These are phyloP conservation scores for Fistulifera solaris DNA, from an alignment of 108 stramenopile species.

Conservation along the genomic window DNA sequence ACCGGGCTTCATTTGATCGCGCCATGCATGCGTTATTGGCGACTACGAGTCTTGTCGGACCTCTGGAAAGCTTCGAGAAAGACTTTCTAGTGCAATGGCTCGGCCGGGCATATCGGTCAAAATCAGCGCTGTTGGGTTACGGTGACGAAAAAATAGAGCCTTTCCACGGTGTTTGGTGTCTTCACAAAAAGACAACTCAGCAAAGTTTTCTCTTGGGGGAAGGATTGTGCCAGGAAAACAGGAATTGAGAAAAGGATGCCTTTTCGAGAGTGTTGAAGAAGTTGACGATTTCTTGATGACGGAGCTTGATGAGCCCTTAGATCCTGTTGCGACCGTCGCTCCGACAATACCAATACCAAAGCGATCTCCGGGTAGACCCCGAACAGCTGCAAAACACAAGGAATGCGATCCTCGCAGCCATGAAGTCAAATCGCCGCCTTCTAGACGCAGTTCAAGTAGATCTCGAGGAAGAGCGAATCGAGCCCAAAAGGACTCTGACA, in stretches of 20 bases:
- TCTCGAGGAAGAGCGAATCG: too few species aligned
- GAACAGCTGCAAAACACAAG: too few species aligned
- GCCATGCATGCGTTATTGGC: constrained; percentile 60
- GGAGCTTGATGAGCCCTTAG: too few species aligned
- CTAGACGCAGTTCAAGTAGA: too few species aligned
- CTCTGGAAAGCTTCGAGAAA: constrained; percentile 55
- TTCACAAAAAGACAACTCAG: constrained; percentile 46
- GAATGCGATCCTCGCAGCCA: too few species aligned
- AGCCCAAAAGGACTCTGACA: too few species aligned
- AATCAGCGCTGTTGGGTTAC: constrained; percentile 53
- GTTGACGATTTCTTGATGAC: constrained; percentile 56
- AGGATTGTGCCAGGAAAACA: constrained; percentile 59
- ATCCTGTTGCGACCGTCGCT: too few species aligned
- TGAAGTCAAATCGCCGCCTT: too few species aligned
- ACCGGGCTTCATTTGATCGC: constrained; percentile 43
- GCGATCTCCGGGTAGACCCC: too few species aligned
- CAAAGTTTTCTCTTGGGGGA: constrained; percentile 58
- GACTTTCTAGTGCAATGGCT: constrained; percentile 71
- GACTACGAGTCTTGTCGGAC: constrained; percentile 73
- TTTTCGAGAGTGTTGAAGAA: constrained; percentile 50
- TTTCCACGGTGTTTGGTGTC: constrained; percentile 33
- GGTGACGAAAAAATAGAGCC: constrained; percentile 69
- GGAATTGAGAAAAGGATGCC: constrained; percentile 15
- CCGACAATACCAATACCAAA: too few species aligned
- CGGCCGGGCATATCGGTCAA: constrained; percentile 69